These are phyloP conservation scores for Prunus yedoensis DNA, from an alignment of 331 rosid species.

Conservation along the genomic window DNA sequence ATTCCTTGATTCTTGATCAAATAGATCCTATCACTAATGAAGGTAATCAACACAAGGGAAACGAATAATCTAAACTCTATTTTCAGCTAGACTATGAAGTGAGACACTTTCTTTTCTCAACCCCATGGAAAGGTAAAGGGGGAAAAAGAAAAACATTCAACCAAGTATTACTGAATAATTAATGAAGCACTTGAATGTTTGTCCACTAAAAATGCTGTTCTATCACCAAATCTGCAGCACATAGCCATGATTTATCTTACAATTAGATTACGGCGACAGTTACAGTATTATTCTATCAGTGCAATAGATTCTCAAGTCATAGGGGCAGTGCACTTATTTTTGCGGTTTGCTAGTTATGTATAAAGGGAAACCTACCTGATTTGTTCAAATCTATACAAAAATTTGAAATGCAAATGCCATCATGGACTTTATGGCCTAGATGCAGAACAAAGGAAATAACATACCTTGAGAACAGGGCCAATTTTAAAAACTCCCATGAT, in stretches of 20 bases:
- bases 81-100: neutral
- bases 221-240: neutral
- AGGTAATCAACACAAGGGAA: neutral
- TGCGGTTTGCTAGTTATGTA: neutral
- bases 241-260: neutral
- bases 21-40: neutral
- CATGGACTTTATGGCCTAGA: neutral
- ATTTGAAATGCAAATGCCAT: neutral
- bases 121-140: neutral
- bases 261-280: neutral
- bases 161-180: no score
- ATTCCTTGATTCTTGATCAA: neutral
- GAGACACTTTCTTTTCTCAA: neutral
- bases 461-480: constrained; percentile 80
- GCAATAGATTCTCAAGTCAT: neutral
- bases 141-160: neutral
- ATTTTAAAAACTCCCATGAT: constrained; percentile 87
- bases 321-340: neutral
- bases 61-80: neutral
- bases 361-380: neutral
- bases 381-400: neutral
- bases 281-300: neutral
- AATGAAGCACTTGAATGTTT: neutral
- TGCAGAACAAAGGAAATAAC: constrained; percentile 12
- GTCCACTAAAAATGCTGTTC: neutral